These are phyloP conservation scores for Gleditsia sinensis DNA, from an alignment of 306 rosid genomes.

Conservation along the genomic window DNA sequence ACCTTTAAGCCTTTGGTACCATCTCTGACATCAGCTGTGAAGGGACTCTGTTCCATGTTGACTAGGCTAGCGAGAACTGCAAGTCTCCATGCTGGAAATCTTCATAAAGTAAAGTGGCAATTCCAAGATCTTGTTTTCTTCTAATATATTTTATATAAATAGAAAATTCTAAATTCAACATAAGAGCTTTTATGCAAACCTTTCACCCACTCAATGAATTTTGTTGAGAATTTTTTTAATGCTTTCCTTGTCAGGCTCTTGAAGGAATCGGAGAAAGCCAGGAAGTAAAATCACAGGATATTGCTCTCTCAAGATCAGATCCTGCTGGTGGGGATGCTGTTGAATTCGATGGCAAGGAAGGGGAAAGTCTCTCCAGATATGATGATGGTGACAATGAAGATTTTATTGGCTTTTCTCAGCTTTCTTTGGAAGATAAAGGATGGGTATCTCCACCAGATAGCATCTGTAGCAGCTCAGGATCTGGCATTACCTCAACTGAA, in stretches of 20 bases:
- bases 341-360: conserved; percentile 66
- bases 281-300: conserved; percentile 78
- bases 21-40: conserved; percentile 71
- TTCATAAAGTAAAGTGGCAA: conserved; percentile 74
- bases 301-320: conserved; percentile 62
- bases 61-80: conserved; percentile 90
- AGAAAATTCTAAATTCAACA: neutral
- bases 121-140: conserved; percentile 34
- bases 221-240: neutral
- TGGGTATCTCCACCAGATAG: conserved; percentile 94
- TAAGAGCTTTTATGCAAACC: neutral
- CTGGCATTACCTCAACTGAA: conserved; percentile 55
- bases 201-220: neutral
- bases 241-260: conserved; percentile 71
- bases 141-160: neutral
- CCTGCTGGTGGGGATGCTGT: conserved; percentile 59
- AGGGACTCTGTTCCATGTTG: conserved; percentile 83
- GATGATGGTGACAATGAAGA: conserved; percentile 60
- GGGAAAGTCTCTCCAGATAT: conserved; percentile 58
- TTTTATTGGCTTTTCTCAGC: conserved; percentile 49
- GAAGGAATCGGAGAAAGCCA: conserved; percentile 97
- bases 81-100: conserved; percentile 93
- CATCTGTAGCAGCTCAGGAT: conserved; percentile 71
- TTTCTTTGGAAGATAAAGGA: conserved; percentile 77
- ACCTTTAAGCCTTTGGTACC: conserved; percentile 77